Evolutionary conservation across 805 yeast genomes (phyloP), one percentile per base, ranked within the genome.

Genomic region (Sugiyamaella valdiviana): DNA sequence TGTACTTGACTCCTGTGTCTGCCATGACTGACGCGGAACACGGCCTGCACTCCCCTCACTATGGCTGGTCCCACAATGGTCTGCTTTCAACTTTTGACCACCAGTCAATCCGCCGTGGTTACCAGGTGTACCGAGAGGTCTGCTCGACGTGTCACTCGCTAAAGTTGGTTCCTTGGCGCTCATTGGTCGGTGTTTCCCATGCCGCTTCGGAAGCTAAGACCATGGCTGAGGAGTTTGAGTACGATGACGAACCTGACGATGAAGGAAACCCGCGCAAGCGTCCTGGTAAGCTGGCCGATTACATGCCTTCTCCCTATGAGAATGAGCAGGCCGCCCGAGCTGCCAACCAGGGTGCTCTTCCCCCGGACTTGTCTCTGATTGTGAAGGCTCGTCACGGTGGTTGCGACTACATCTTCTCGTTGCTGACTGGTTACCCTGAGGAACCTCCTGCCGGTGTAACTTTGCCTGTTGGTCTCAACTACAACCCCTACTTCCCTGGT

Each of bases 401-500:
- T 60, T 78, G 85, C 67, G 98, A 93, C 71, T 93, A 93, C 74
- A 85, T 93, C 69, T 93, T 93, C 71, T 73, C 97, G 24, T 74
- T 93, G 65, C 83, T 93, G 71, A 93, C 98, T 54, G 99, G 99
- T 67, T 93, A 93, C 77, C 98, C 98, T 63, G 99, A 93, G 42
- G 98, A 93, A 55, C 85, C 96, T 53, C 99, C 99, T 60, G 98
- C 96, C 26, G 99, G 99, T 76, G 96, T 87, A 52, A 77, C 70
- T 45, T 77, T 93, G 62, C 95, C 98, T 51, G 85, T 87, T 54
- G 99, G 99, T 57, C 71, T 95, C 54, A 93, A 93, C 83, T 93
- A 93, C 76, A 93, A 93, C 80, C 99, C 99, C 65, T 93, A 93
- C 79, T 93, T 93, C 96, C 98, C 99, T 69, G 98, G 98, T 74